phyloP scores from a whole-genome alignment of 2,329 filamentous ascomycete genomes.

The Salinomyces thailandicus region DNA sequence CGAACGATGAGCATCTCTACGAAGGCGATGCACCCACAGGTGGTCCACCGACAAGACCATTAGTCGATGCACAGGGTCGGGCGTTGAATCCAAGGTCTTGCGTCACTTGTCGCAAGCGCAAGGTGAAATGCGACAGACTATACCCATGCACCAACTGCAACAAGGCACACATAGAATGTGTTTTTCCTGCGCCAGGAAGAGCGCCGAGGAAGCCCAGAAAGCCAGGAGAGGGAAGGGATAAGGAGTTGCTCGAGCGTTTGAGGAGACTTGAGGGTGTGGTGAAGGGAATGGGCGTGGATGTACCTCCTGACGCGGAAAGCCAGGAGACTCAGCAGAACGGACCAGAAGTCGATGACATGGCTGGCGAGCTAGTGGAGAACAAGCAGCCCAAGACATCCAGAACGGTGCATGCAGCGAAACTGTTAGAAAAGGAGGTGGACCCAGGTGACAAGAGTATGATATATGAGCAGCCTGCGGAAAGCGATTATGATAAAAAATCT shows the following conservation, averaged over 20 bases:
- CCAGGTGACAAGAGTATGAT: no score
- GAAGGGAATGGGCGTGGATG: conserved; percentile 44
- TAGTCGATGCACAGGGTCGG: conserved; percentile 24
- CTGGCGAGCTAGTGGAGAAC: background rate
- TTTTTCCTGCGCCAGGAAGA: conserved; percentile 64
- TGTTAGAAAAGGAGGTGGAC: background rate
- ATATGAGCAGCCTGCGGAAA: background rate
- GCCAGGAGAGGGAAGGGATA: conserved; percentile 46
- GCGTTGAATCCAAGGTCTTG: conserved; percentile 34
- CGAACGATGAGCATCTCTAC: conserved; percentile 1
- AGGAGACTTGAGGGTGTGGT: conserved; percentile 67
- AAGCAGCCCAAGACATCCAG: background rate
- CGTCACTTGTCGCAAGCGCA: conserved; percentile 46
- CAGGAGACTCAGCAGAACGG: background rate
- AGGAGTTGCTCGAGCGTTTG: conserved; percentile 62
- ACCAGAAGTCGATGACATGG: background rate
- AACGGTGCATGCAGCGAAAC: background rate
- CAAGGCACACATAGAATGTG: conserved; percentile 58
- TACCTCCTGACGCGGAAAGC: conserved; percentile 7
- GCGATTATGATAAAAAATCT: conserved; percentile 10
- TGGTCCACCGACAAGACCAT: conserved; percentile 6
- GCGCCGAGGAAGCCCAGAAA: conserved; percentile 59
- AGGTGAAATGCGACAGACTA: conserved; percentile 69
- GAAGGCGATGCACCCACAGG: conserved; percentile 1
- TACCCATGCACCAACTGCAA: conserved; percentile 68